A percentile compares a stretch with the other conserved stretches of the same genome.
phyloP scores from a whole-genome alignment of 176 grass and related monocot species.

The Zea luxurians region DNA sequence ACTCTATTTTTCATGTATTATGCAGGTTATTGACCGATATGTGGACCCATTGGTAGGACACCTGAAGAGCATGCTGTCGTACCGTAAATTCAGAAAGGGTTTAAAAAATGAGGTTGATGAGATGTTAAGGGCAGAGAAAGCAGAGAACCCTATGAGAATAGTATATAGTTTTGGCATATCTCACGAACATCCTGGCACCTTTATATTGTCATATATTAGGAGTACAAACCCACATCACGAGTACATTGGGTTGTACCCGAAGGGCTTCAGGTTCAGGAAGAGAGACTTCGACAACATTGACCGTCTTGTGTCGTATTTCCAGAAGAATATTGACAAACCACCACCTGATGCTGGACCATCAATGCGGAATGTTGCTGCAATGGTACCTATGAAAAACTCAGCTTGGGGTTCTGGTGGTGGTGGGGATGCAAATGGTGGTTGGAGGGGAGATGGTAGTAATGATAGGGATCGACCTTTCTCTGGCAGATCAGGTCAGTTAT shows the following conservation, averaged over 20 bases:
- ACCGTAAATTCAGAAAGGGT: conserved; percentile 89
- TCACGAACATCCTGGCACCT: conserved; percentile 85
- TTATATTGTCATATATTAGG: conserved; percentile 90
- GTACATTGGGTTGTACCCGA: conserved; percentile 91
- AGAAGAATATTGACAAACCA: conserved; percentile 89
- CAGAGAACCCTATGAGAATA: conserved; percentile 90
- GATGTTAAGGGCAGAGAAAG: conserved; percentile 68
- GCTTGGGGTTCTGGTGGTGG: conserved; percentile 47
- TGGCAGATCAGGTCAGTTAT: conserved; percentile 57
- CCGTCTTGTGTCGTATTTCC: conserved; percentile 80
- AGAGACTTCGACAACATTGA: conserved; percentile 91
- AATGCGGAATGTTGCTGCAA: conserved; percentile 67
- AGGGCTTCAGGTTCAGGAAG: conserved; percentile 88
- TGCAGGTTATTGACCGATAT: conserved; percentile 92
- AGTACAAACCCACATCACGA: conserved; percentile 95
- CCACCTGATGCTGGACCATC: conserved; percentile 70
- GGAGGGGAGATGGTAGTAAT: conserved; percentile 56
- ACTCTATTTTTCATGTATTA: conserved; percentile 16
- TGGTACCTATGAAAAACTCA: conserved; percentile 81
- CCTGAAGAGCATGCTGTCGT: conserved; percentile 81
- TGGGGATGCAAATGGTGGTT: conserved; percentile 54
- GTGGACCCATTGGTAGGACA: conserved; percentile 89
- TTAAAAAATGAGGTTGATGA: conserved; percentile 84
- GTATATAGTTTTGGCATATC: conserved; percentile 91
- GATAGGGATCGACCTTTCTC: conserved; percentile 62